Base-by-base conservation (phyloP, 148 eudicot species). In the Silene latifolia region DNA sequence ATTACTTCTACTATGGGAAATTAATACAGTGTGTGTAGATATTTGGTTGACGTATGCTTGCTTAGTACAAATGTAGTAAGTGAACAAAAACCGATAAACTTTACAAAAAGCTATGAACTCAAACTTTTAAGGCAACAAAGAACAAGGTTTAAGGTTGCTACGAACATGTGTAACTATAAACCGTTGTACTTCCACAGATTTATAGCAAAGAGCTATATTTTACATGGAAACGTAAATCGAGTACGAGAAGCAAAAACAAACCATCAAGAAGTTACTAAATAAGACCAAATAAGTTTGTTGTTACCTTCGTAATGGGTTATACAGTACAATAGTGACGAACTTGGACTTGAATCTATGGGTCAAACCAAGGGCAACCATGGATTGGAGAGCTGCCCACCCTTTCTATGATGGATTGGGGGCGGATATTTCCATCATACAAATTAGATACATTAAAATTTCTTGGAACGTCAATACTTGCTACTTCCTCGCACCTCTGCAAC, bases 301-400 rank as follows among this genome's bases (percentile, higher is more conserved):
- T 90, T 80, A 89, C 90, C 89, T 88, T 74, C 80, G 79, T 27
- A 91, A 77, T 1, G 98, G 96, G 86, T 94, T 94, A 70, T 91
- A 94, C 51, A 94, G 89, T 76, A 92, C 89, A 65, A 90, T 90
- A 19, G 97, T 94, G 24, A 90, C 93, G n/a, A 90, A 91, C 80
- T 91, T 94, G 15, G 98, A 84, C 60, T 86, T 86, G 74, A 87
- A 91, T 69, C 98, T 65, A 39, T 91, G 93, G 51, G 96, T 87
- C 72, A 89, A 72, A 63, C 98, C 98, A 61, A 94, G 96, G 67
- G 92, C 93, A 58, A 94, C 96, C 19, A 56, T 18, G 19, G n/a
- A 56, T 56, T 56, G 59, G 19, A 20, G 17, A 14, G 19, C 59
- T 17, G 19, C 59, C 59, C 59, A 56, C 19, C 59, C 59, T 56